Conservation (phyloP, 23 red algal genomes). For the Gracilaria vermiculophylla region DNA sequence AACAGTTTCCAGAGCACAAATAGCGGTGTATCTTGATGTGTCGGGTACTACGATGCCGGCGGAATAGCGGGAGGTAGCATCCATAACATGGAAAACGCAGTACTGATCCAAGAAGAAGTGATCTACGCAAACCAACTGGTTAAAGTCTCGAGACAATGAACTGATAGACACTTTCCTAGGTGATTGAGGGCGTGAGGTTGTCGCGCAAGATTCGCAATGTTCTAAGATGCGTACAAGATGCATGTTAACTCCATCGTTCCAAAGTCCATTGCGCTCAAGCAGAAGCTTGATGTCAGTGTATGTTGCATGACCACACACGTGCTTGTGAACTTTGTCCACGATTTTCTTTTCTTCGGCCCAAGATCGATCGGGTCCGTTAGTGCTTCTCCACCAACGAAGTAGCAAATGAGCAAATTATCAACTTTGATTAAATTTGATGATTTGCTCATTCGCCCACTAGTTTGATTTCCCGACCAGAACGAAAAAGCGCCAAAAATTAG, state of each 20-base stretch:
- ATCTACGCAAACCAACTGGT: conserved; percentile 16
- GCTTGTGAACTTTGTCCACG: conserved; percentile 8
- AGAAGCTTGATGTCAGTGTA: conserved; percentile 10
- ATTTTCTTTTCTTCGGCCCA: conserved; percentile 7
- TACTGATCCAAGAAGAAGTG: conserved; percentile 14
- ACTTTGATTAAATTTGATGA: no score
- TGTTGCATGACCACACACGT: conserved; percentile 23
- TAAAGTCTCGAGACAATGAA: background rate
- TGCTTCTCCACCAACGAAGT: no score
- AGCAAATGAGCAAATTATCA: no score
- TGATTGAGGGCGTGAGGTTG: background rate
- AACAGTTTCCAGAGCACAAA: background rate
- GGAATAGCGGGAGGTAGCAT: conserved; percentile 7
- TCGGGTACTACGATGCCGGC: background rate
- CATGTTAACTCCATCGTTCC: background rate
- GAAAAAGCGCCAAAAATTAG: no score
- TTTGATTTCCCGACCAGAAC: no score
- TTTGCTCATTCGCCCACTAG: no score
- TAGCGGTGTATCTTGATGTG: background rate
- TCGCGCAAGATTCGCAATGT: conserved; percentile 6
- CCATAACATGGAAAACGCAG: conserved; percentile 20
- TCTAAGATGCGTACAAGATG: background rate
- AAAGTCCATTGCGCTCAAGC: background rate
- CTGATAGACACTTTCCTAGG: conserved; percentile 10
- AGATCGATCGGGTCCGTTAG: no score